These are phyloP conservation scores for Aureobasidium musti DNA, from an alignment of 2,329 filamentous ascomycete genomes.

Conservation along the genomic window DNA sequence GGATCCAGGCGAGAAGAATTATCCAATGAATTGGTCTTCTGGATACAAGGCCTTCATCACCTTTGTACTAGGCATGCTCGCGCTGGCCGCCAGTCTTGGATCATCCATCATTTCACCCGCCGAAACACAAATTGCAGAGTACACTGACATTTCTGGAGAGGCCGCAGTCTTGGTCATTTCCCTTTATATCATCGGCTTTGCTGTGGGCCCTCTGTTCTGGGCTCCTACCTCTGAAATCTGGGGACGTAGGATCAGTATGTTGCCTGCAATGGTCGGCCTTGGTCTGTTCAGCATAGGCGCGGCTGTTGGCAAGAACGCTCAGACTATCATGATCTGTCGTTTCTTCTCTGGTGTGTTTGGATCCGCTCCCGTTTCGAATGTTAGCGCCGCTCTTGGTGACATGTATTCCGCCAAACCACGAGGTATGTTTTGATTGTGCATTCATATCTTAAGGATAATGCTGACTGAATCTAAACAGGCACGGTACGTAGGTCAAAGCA, in stretches of 20 bases:
- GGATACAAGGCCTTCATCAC: conserved; percentile 53
- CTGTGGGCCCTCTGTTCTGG: conserved; percentile 37
- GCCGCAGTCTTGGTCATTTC: conserved; percentile 51
- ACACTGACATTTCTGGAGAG: conserved; percentile 49
- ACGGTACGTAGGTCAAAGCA: too few relatives aligned
- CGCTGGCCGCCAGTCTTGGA: conserved; percentile 53
- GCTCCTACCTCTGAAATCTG: conserved; percentile 51
- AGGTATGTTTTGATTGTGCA: conserved; percentile 36
- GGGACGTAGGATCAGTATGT: conserved; percentile 50
- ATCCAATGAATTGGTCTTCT: conserved; percentile 53
- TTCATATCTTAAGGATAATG: background rate
- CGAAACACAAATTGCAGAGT: conserved; percentile 46
- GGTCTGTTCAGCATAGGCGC: conserved; percentile 52
- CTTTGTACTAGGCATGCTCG: conserved; percentile 53
- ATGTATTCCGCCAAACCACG: conserved; percentile 45
- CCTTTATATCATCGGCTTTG: conserved; percentile 43
- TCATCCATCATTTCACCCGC: conserved; percentile 56
- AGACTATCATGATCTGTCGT: conserved; percentile 45
- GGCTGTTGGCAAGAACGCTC: conserved; percentile 45
- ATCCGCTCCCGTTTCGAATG: conserved; percentile 48
- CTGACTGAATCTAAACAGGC: background rate
- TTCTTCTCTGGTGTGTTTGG: conserved; percentile 52
- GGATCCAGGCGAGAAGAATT: conserved; percentile 72
- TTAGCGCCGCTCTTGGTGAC: conserved; percentile 49
- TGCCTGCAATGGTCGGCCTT: conserved; percentile 48